Conservation (phyloP, 1,139 yeast species). For the Debaryomyces fabryi region DNA sequence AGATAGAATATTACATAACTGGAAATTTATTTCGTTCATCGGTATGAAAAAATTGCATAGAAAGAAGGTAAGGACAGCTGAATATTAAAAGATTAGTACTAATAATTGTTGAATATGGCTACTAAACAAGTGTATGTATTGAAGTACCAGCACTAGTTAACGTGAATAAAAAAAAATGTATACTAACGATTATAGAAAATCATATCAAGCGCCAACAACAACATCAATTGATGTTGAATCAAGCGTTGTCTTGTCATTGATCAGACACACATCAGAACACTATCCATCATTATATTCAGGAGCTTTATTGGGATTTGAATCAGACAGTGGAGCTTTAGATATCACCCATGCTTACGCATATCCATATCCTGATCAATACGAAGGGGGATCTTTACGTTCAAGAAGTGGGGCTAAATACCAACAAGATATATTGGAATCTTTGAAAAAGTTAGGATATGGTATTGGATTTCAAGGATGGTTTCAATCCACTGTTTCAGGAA, state of each 20-base stretch:
- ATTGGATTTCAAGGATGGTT: conserved; percentile 84
- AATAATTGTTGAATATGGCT: conserved; percentile 20
- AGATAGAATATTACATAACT: background rate
- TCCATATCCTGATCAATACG: conserved; percentile 56
- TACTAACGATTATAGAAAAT: conserved; percentile 18
- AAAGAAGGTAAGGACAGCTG: background rate
- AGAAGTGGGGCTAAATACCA: conserved; percentile 71
- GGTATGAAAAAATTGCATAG: conserved; percentile 6
- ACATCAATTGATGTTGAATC: conserved; percentile 52
- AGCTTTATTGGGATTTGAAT: conserved; percentile 76
- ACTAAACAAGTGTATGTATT: conserved; percentile 27
- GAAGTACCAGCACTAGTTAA: background rate
- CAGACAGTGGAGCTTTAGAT: conserved; percentile 51
- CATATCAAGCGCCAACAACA: conserved; percentile 46
- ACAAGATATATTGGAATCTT: conserved; percentile 64
- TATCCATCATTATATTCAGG: conserved; percentile 74
- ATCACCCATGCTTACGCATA: conserved; percentile 70
- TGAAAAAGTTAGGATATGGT: conserved; percentile 68
- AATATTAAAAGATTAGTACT: background rate
- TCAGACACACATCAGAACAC: conserved; percentile 72
- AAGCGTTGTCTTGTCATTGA: conserved; percentile 67
- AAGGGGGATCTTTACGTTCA: conserved; percentile 56
- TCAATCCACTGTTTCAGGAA: conserved; percentile 70
- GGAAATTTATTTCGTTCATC: conserved; percentile 6
- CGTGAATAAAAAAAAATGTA: background rate